Evolutionary conservation across 2,329 filamentous ascomycete genomes (phyloP).

Genomic region (Penicillium sclerotigenum): DNA sequence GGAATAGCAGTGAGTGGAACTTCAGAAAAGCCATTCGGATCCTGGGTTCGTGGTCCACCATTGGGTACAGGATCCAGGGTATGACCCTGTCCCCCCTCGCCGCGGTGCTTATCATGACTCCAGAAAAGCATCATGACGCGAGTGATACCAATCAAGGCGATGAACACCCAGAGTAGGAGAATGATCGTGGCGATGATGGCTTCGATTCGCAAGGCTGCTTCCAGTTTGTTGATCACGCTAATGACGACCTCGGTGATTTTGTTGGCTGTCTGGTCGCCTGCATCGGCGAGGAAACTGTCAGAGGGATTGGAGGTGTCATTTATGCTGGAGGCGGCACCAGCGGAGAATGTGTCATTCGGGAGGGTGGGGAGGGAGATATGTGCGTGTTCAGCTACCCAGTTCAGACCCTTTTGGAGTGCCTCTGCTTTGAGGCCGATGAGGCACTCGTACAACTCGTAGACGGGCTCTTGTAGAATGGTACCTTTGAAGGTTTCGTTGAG

Average conservation of each 20-base stretch:
- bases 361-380: constrained; percentile 77
- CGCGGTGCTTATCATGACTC: constrained; percentile 57
- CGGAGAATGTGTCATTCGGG: constrained; percentile 75
- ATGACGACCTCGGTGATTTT: constrained; percentile 75
- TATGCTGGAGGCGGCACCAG: constrained; percentile 64
- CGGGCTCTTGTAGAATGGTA: constrained; percentile 74
- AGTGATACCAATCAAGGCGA: constrained; percentile 70
- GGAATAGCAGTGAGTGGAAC: constrained; percentile 38
- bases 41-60: constrained; percentile 9
- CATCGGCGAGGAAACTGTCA: constrained; percentile 72
- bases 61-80: constrained; percentile 14
- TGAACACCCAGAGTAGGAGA: constrained; percentile 71
- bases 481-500: constrained; percentile 77
- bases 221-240: constrained; percentile 65
- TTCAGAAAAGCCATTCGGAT: constrained; percentile 34
- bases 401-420: constrained; percentile 80
- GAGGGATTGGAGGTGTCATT: constrained; percentile 52
- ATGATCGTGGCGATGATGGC: constrained; percentile 74
- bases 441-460: constrained; percentile 77
- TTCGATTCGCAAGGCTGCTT: constrained; percentile 68
- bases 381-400: constrained; percentile 86
- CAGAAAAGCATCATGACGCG: constrained; percentile 63
- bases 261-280: constrained; percentile 70
- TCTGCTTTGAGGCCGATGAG: constrained; percentile 85
- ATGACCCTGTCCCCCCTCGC: constrained; percentile 54